These are phyloP conservation scores for Starmera quercuum DNA, from an alignment of 805 yeast genomes.

Conservation along the genomic window DNA sequence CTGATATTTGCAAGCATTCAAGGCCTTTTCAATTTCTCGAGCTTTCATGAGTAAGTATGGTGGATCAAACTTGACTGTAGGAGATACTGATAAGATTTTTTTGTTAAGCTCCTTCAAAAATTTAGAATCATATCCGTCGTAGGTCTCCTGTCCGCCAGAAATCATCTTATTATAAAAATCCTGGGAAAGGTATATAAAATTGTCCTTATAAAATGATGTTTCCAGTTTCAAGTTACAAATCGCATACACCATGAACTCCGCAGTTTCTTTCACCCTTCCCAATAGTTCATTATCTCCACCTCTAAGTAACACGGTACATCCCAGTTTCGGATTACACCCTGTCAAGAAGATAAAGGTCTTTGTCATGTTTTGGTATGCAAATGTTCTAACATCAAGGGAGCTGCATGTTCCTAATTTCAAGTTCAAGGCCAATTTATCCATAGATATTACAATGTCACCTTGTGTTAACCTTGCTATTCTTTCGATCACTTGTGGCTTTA, in stretches of 20 bases:
- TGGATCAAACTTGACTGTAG: slow-evolving; percentile 65
- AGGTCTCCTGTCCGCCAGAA: slow-evolving; percentile 11
- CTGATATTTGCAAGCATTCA: slow-evolving; percentile 17
- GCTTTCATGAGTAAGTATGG: slow-evolving; percentile 59
- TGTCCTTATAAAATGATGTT: slow-evolving; percentile 63
- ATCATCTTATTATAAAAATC: slow-evolving; percentile 23
- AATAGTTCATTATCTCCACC: slow-evolving; percentile 63
- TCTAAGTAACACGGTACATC: slow-evolving; percentile 81
- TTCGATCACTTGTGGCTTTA: slow-evolving; percentile 76
- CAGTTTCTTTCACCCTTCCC: slow-evolving; percentile 63
- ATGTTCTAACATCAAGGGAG: slow-evolving; percentile 63
- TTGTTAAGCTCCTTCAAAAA: slow-evolving; percentile 32
- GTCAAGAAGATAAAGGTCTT: slow-evolving; percentile 74
- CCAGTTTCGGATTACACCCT: slow-evolving; percentile 67
- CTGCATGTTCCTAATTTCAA: slow-evolving; percentile 73
- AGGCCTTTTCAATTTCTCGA: slow-evolving; percentile 39
- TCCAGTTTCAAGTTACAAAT: slow-evolving; percentile 78
- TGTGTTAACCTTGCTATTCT: slow-evolving; percentile 71
- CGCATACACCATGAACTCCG: slow-evolving; percentile 74
- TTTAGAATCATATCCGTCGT: slow-evolving; percentile 26
- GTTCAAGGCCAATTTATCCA: slow-evolving; percentile 70
- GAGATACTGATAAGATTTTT: slow-evolving; percentile 74
- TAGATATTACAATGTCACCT: slow-evolving; percentile 79
- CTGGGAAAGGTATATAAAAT: slow-evolving; percentile 46
- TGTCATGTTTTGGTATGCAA: slow-evolving; percentile 41